A percentile compares a stretch with the other conserved stretches of the same genome.
phyloP scores from a whole-genome alignment of 2,329 filamentous ascomycete species.

The Lachnellula arida region DNA sequence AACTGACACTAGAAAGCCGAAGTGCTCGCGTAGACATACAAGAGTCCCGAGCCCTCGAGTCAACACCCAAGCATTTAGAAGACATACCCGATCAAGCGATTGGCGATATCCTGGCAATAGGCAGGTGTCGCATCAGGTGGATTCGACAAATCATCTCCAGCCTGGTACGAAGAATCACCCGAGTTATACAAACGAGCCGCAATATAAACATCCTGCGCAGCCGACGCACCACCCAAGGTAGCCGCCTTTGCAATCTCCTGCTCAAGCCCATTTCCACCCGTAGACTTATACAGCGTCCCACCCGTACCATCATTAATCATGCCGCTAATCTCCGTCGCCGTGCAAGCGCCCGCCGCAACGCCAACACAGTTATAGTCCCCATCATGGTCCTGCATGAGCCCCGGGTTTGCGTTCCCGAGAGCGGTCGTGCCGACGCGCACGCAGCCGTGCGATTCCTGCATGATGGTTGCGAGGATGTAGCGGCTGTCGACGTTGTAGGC shows the following conservation, averaged over 20 bases:
- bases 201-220: conserved; percentile 1
- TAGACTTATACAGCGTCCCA: not conserved
- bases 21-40: not conserved
- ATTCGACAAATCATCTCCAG: not conserved
- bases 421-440: conserved; percentile 15
- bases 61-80: not conserved
- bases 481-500: conserved; percentile 22
- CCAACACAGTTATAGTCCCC: conserved; percentile 1
- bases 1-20: not conserved
- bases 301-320: conserved; percentile 3
- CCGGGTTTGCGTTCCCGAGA: conserved; percentile 7
- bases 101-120: conserved; percentile 4
- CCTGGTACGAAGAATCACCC: not conserved
- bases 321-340: not conserved
- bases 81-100: conserved; percentile 2
- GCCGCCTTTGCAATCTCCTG: not conserved
- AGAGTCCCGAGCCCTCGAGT: not conserved
- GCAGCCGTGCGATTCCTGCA: conserved; percentile 31
- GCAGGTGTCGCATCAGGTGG: not conserved
- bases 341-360: not conserved
- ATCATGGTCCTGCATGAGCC: conserved; percentile 24
- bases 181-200: conserved; percentile 3
- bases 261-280: not conserved
- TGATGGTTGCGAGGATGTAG: conserved; percentile 30
- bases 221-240: not conserved